phyloP scores from a whole-genome alignment of 495 filamentous ascomycete genomes.

The Peziza echinospora region DNA sequence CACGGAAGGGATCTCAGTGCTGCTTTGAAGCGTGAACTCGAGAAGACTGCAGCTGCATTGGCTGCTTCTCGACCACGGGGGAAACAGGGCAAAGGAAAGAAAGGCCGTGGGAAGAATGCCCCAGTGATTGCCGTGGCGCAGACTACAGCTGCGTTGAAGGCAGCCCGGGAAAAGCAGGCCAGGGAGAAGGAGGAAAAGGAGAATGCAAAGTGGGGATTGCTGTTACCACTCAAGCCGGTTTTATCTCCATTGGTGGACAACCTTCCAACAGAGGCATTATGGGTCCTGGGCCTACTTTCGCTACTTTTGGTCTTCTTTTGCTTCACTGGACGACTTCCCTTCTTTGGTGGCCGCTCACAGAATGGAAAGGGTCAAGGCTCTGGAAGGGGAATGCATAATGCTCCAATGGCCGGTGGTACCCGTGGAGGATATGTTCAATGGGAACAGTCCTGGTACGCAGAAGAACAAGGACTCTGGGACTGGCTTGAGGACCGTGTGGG shows the following conservation, averaged over 20 bases:
- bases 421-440: conserved; percentile 58
- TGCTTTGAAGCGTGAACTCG: conserved; percentile 47
- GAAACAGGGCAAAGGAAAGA: conserved; percentile 31
- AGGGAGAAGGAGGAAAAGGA: conserved; percentile 23
- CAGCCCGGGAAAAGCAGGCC: conserved; percentile 23
- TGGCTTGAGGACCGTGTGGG: conserved; percentile 85
- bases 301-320: conserved; percentile 28
- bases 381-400: conserved; percentile 19
- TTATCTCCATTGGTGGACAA: conserved; percentile 46
- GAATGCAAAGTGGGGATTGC: conserved; percentile 45
- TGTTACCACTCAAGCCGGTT: conserved; percentile 53
- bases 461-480: conserved; percentile 83
- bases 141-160: conserved; percentile 10
- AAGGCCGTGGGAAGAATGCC: conserved; percentile 13
- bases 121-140: conserved; percentile 12
- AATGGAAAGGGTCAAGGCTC: conserved; percentile 17
- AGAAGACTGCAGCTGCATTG: conserved; percentile 26
- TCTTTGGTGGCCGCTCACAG: conserved; percentile 11
- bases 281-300: not conserved
- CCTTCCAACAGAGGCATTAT: not conserved
- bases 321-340: conserved; percentile 35
- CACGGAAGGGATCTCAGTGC: conserved; percentile 60
- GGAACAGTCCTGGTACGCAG: conserved; percentile 76
- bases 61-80: conserved; percentile 20
- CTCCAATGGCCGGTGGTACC: conserved; percentile 7